Evolutionary conservation across 345 rosid species (phyloP).

Genomic region (Citrus trifoliata): DNA sequence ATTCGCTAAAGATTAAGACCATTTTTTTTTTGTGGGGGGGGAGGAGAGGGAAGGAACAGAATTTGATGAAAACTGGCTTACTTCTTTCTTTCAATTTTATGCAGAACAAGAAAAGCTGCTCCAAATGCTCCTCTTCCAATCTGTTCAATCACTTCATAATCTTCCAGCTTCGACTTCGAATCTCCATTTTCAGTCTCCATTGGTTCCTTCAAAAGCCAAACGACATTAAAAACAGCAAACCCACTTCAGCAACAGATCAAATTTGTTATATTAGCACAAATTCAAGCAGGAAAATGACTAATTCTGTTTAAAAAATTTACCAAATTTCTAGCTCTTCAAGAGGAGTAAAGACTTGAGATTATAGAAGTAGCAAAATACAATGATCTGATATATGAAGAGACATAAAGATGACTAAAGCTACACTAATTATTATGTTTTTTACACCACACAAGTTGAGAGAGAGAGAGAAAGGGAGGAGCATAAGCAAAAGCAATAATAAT

Average conservation of each 20-base stretch:
- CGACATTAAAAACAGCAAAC: neutral
- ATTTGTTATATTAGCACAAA: constrained; percentile 4
- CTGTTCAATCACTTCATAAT: constrained; percentile 80
- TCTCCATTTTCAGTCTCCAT: constrained; percentile 55
- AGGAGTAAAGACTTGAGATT: neutral
- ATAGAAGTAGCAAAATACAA: neutral
- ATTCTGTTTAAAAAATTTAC: neutral
- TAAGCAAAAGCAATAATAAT: neutral
- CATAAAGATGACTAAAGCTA: constrained; percentile 33
- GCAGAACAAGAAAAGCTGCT: constrained; percentile 86
- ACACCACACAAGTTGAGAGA: neutral
- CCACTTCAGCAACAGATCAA: constrained; percentile 10
- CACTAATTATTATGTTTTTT: constrained; percentile 26
- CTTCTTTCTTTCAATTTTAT: constrained; percentile 67
- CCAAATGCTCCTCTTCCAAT: constrained; percentile 82
- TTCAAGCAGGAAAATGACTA: neutral
- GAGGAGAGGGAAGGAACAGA: neutral
- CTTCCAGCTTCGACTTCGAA: constrained; percentile 63
- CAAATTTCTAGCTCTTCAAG: neutral
- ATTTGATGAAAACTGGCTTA: constrained; percentile 20
- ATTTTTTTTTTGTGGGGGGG: neutral
- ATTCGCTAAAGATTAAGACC: neutral
- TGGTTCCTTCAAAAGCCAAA: constrained; percentile 21
- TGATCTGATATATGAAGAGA: constrained; percentile 19
- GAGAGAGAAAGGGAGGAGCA: neutral